Percentiles rank a stretch among this genome's conserved stretches.
Evolutionary conservation across 1,139 yeast genomes (phyloP).

Genomic region (Saccharomyces hybrid): DNA sequence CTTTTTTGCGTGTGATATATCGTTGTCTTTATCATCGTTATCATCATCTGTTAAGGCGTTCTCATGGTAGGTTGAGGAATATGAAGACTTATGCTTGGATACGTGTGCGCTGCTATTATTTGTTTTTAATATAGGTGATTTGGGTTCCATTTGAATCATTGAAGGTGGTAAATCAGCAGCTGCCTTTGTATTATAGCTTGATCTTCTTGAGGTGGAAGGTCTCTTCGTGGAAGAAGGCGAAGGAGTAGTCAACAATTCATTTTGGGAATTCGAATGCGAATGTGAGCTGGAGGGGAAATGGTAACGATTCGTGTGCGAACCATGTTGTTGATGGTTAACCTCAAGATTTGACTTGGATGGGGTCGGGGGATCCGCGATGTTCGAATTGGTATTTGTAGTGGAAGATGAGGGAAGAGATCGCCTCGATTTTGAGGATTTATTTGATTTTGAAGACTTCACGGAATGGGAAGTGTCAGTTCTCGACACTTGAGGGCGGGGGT

Average conservation of each 20-base stretch:
- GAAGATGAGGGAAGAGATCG: constrained; percentile 8
- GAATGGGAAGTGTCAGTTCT: constrained; percentile 17
- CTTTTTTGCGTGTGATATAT: constrained; percentile 2
- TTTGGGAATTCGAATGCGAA: constrained; percentile 2
- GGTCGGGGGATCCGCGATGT: constrained; percentile 3
- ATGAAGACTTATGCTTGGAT: constrained; percentile 9
- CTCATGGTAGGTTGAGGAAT: constrained; percentile 23
- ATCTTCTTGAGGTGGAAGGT: constrained; percentile 14
- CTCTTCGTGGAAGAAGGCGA: constrained; percentile 9
- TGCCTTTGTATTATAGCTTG: constrained; percentile 16
- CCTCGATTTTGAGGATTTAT: constrained; percentile 7
- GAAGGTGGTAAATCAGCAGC: constrained; percentile 49
- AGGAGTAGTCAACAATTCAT: constrained; percentile 4
- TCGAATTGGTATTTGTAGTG: background rate
- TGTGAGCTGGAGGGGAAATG: constrained; percentile 3
- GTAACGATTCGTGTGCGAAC: constrained; percentile 7
- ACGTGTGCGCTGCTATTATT: constrained; percentile 25
- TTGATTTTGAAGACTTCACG: constrained; percentile 10
- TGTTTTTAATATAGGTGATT: constrained; percentile 50
- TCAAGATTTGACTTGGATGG: background rate
- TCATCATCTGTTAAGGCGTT: constrained; percentile 30
- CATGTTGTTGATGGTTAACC: constrained; percentile 5
- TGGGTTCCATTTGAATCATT: constrained; percentile 60
- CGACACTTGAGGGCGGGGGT: constrained; percentile 9
- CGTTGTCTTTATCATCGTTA: constrained; percentile 16